Base-by-base conservation (phyloP, 2,329 filamentous ascomycete species). In the Penicillium sp. region DNA sequence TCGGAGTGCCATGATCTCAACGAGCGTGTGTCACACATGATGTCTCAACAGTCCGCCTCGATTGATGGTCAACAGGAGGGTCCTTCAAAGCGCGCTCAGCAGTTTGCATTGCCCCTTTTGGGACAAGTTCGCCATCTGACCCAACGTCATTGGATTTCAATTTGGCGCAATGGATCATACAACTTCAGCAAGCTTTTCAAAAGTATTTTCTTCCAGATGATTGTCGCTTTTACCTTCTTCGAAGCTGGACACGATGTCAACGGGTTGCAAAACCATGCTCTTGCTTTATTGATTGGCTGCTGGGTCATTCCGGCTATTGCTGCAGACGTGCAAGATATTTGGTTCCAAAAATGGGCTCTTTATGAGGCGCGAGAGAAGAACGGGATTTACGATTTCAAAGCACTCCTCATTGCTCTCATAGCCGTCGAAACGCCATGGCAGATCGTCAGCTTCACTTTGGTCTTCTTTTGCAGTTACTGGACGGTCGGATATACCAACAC, bases 121-220 rank as follows among this genome's bases (percentile, higher is more conserved):
- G 22, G 8, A 7, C 53, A 55, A 43, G 39, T 38, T 3, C 4
- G 47, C 13, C 9, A 24, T 4, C 8, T 55, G 5, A 55, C 53
- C 18, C 36, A 47, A 32, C 53, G 53, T 8, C 48, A 55, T 34
- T 55, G 53, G 53, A 22, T 14, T 6, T 34, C 53, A 5, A 36
- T 55, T 9, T 55, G 53, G 53, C 36, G 53, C 6, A 51, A 55
- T 29, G 53, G 53, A 8, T 34, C 29, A n/a, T 55, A 55, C 39
- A 55, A 55, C n/a, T 55, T 55, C 31, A 51, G 53, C 38, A 34
- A 38, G 4, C 16, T 55, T 9, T 43, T 43, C 43, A 55, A 55
- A n/a, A 22, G 9, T 11, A 29, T 55, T 10, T 55, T 51, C 18
- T 51, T 47, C 34, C 18, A 47, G 36, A 24, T 55, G 34, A 39